phyloP scores from a whole-genome alignment of 495 filamentous ascomycete species.

The Rhypophila decipiens region DNA sequence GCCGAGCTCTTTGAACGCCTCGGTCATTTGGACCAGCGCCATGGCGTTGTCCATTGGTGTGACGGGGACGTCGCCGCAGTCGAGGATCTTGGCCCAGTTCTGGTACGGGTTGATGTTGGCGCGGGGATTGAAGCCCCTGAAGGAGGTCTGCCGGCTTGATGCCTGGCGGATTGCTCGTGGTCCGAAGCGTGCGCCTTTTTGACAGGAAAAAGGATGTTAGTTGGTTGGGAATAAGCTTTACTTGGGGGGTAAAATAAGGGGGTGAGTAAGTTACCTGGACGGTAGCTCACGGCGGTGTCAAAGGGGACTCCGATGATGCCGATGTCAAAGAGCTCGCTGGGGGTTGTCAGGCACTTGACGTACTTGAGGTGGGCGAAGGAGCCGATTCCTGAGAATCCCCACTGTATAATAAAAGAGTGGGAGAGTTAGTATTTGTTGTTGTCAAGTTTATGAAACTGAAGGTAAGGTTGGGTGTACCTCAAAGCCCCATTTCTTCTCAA shows the following conservation, averaged over 20 bases:
- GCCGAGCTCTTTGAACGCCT: conserved; percentile 54
- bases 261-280: conserved; percentile 63
- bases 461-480: conserved; percentile 33
- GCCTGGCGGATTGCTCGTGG: conserved; percentile 77
- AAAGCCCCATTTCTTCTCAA: conserved; percentile 50
- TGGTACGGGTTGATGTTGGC: conserved; percentile 71
- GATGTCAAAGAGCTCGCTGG: conserved; percentile 64
- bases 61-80: conserved; percentile 81
- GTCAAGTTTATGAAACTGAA: background rate
- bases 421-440: conserved; percentile 1
- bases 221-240: too few relatives aligned
- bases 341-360: conserved; percentile 65
- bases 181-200: conserved; percentile 66
- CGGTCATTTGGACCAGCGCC: conserved; percentile 70
- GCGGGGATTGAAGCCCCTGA: conserved; percentile 71
- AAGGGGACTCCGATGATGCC: conserved; percentile 78
- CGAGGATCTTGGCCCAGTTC: conserved; percentile 66
- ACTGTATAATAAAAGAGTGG: conserved; percentile 37
- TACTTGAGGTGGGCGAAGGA: conserved; percentile 76
- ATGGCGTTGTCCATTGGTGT: conserved; percentile 72
- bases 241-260: too few relatives aligned
- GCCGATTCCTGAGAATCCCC: conserved; percentile 70
- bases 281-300: conserved; percentile 74
- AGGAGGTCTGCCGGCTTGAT: conserved; percentile 63
- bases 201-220: too few relatives aligned